Percentiles rank a stretch among this genome's conserved stretches.
Evolutionary conservation across 192 early-diverging fungal species (phyloP).

Genomic region (Funneliformis mosseae): DNA sequence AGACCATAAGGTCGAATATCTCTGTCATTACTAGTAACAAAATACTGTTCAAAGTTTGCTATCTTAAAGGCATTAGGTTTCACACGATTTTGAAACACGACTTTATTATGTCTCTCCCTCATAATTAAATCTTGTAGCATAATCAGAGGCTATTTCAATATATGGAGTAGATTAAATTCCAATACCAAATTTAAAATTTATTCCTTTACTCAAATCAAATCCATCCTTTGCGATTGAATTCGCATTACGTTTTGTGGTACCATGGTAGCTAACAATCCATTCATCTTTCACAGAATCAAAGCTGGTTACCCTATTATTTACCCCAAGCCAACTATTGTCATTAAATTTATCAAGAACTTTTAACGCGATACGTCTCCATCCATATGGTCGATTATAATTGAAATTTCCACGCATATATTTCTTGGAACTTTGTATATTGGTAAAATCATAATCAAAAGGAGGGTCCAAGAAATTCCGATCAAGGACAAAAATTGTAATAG

Average conservation of each 20-base stretch:
- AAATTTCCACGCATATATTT: not conserved
- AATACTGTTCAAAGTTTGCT: too few relatives aligned
- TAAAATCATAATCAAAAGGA: too few relatives aligned
- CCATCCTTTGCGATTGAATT: not conserved
- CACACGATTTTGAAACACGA: too few relatives aligned
- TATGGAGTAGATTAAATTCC: conserved; percentile 1
- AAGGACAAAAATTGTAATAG: too few relatives aligned
- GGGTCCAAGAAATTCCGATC: too few relatives aligned
- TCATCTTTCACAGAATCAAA: not conserved
- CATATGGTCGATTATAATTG: not conserved
- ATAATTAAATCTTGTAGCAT: too few relatives aligned
- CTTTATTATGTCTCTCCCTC: too few relatives aligned
- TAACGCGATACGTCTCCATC: not conserved
- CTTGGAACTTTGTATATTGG: not conserved
- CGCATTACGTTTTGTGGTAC: not conserved
- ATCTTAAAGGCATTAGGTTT: too few relatives aligned
- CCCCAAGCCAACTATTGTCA: not conserved
- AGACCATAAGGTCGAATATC: too few relatives aligned
- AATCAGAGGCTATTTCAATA: not conserved
- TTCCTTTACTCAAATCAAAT: not conserved
- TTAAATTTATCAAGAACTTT: not conserved
- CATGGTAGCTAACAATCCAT: not conserved
- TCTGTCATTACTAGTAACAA: too few relatives aligned
- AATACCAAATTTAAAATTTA: not conserved
- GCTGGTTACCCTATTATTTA: too few relatives aligned